phyloP scores from a whole-genome alignment of 2,329 filamentous ascomycete genomes.

The Colletotrichum kahawae region DNA sequence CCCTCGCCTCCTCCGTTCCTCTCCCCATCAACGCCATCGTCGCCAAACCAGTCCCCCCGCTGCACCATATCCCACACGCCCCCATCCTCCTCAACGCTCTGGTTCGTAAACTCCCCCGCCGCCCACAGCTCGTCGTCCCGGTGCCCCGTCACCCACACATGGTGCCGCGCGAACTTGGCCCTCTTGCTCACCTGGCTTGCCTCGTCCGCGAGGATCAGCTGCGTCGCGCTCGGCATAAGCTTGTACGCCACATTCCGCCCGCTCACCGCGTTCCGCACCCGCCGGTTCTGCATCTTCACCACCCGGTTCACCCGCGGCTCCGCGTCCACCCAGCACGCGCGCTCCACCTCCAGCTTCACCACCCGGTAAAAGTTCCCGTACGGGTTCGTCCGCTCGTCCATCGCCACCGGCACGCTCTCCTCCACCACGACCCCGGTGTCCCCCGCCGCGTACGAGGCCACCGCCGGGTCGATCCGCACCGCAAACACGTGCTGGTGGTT shows the following conservation, averaged over 20 bases:
- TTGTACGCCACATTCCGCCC: slow-evolving; percentile 57
- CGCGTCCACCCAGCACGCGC: slow-evolving; percentile 54
- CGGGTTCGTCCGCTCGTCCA: slow-evolving; percentile 60
- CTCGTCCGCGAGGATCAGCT: slow-evolving; percentile 51
- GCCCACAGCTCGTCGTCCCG: slow-evolving; percentile 56
- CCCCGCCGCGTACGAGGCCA: slow-evolving; percentile 53
- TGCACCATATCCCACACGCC: slow-evolving; percentile 53
- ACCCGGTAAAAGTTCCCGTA: slow-evolving; percentile 66
- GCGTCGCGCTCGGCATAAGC: slow-evolving; percentile 48
- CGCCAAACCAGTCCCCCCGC: slow-evolving; percentile 50
- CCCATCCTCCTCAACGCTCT: slow-evolving; percentile 46
- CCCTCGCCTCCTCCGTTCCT: background rate
- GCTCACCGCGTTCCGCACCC: slow-evolving; percentile 50
- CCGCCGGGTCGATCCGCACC: slow-evolving; percentile 67
- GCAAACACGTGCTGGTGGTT: slow-evolving; percentile 76
- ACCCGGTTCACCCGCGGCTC: slow-evolving; percentile 56
- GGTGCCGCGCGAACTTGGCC: slow-evolving; percentile 51
- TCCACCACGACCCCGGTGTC: slow-evolving; percentile 54
- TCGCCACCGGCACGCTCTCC: slow-evolving; percentile 39
- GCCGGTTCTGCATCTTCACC: slow-evolving; percentile 53
- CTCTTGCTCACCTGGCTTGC: slow-evolving; percentile 46
- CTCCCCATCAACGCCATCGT: background rate
- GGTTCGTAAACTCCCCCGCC: slow-evolving; percentile 56
- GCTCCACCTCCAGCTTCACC: slow-evolving; percentile 49
- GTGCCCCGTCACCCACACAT: slow-evolving; percentile 55